These are phyloP conservation scores for Parastagonospora avenae DNA, from an alignment of 2,329 filamentous ascomycete species.

Conservation along the genomic window DNA sequence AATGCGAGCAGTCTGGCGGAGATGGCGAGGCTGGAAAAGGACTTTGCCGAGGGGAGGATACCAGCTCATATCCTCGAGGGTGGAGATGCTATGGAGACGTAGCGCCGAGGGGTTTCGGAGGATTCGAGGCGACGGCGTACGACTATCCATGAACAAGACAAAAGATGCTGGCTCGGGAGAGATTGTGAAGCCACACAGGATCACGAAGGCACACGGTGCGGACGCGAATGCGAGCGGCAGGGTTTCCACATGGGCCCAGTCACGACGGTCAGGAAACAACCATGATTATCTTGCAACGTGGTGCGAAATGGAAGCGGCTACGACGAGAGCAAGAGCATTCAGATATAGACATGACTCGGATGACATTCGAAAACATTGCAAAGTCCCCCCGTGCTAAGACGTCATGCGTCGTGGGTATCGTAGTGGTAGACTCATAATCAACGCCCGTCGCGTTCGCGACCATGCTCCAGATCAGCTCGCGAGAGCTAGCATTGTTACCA, in stretches of 20 bases:
- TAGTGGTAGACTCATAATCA: slow-evolving; percentile 16
- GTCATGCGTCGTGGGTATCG: slow-evolving; percentile 24
- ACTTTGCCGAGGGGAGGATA: slow-evolving; percentile 85
- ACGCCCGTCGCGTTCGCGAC: not conserved
- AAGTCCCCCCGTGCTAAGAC: slow-evolving; percentile 7
- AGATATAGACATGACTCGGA: not conserved
- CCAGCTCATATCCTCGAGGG: slow-evolving; percentile 54
- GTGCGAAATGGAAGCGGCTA: not conserved
- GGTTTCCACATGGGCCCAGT: no score
- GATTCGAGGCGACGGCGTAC: not conserved
- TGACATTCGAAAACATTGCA: slow-evolving; percentile 1
- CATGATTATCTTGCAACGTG: not conserved
- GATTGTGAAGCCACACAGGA: not conserved
- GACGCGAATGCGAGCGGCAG: no score
- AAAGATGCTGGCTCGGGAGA: no score
- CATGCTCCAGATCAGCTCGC: not conserved
- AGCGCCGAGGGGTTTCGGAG: not conserved
- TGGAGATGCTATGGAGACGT: slow-evolving; percentile 38
- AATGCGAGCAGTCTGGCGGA: slow-evolving; percentile 89
- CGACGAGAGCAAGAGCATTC: not conserved
- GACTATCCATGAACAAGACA: no score
- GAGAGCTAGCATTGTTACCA: slow-evolving; percentile 16
- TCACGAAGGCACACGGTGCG: not conserved
- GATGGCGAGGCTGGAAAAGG: slow-evolving; percentile 88
- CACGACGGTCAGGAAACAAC: no score